Evolutionary conservation across 495 filamentous ascomycete genomes (phyloP).

Genomic region (Glonium stellatum): DNA sequence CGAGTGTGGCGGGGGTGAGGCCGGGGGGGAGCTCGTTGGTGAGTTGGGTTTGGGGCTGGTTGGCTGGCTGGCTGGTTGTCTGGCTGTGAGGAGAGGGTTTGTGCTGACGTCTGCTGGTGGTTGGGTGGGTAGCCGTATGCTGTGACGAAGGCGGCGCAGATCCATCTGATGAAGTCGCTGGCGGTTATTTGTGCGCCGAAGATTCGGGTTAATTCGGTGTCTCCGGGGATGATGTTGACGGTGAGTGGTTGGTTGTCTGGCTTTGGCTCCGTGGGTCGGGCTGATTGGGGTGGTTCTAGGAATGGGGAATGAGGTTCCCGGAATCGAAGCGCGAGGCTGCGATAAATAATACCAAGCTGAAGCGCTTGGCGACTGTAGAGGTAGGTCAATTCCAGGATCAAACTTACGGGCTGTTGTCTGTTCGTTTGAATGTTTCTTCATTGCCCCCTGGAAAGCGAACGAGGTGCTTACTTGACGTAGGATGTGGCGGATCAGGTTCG

Average conservation of each 20-base stretch:
- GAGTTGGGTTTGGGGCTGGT: too few species aligned
- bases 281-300: constrained; percentile 29
- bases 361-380: constrained; percentile 47
- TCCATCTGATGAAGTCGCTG: constrained; percentile 48
- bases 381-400: constrained; percentile 20
- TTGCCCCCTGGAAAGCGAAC: neutral
- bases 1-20: constrained; percentile 48
- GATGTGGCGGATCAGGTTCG: constrained; percentile 36
- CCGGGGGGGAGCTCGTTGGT: constrained; percentile 44
- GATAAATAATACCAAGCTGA: constrained; percentile 43
- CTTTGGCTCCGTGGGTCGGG: neutral
- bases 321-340: constrained; percentile 39
- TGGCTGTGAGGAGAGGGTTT: too few species aligned
- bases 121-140: constrained; percentile 40
- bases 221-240: constrained; percentile 47
- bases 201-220: constrained; percentile 49
- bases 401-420: neutral
- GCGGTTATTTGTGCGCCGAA: constrained; percentile 46
- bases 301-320: constrained; percentile 49
- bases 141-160: constrained; percentile 51
- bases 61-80: too few species aligned
- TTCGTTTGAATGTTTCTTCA: too few species aligned
- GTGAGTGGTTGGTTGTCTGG: constrained; percentile 15
- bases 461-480: constrained; percentile 5
- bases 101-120: too few species aligned